These are phyloP conservation scores for Psidium friedrichsthalianum DNA, from an alignment of 345 rosid species.

Conservation along the genomic window DNA sequence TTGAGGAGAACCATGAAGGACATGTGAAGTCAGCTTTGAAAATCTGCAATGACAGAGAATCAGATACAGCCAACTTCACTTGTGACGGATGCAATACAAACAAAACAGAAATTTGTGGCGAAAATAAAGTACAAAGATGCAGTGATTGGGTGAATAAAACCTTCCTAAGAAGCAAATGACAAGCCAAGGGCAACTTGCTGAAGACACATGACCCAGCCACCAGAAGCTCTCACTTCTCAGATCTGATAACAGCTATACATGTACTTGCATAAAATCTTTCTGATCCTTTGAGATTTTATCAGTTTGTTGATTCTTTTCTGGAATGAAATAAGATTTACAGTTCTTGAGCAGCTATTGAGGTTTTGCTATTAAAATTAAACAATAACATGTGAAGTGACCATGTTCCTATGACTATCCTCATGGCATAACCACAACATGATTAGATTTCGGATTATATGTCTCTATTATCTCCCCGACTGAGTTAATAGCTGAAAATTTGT, in stretches of 20 bases:
- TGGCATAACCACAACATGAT: not conserved
- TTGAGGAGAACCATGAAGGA: slow-evolving; percentile 96
- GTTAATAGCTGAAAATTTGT: not conserved
- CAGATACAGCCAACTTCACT: not conserved
- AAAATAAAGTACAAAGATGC: not conserved
- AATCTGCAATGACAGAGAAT: slow-evolving; percentile 46
- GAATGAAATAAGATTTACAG: not conserved
- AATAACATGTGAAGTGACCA: not conserved
- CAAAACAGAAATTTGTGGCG: not conserved
- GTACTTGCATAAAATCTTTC: not conserved
- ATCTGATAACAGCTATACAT: not conserved
- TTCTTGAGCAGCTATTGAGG: not conserved
- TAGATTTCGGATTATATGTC: not conserved
- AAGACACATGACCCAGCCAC: not conserved
- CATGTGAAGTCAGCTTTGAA: slow-evolving; percentile 80
- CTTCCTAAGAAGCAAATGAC: not conserved
- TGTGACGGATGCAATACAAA: not conserved
- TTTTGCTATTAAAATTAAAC: not conserved
- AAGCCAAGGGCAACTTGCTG: not conserved
- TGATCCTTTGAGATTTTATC: not conserved
- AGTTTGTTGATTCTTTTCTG: not conserved
- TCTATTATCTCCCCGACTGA: not conserved
- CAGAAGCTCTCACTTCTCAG: not conserved
- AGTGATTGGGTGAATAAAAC: not conserved
- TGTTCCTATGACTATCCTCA: not conserved